These are phyloP conservation scores for Cicer yamashitae DNA, from an alignment of 306 rosid species.

Conservation along the genomic window DNA sequence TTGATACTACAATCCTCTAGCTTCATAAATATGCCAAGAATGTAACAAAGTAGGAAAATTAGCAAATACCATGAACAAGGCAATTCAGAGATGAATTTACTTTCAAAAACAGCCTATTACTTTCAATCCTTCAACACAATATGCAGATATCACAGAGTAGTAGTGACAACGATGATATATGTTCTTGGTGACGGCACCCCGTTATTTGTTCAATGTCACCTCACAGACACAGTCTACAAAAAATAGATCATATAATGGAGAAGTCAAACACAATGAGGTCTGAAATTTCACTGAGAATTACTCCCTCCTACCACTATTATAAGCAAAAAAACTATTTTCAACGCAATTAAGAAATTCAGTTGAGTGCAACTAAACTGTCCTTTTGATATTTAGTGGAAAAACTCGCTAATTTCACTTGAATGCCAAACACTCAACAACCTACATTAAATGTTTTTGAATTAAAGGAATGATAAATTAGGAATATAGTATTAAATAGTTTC, in stretches of 20 bases:
- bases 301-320: too few species aligned
- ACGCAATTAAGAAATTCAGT: too few species aligned
- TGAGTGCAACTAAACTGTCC: too few species aligned
- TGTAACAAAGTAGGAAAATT: conserved; percentile 1
- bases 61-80: not conserved
- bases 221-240: conserved; percentile 33
- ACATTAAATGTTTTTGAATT: too few species aligned
- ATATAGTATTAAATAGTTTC: too few species aligned
- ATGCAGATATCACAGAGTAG: conserved; percentile 18
- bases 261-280: conserved; percentile 5
- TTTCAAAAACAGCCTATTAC: conserved; percentile 22
- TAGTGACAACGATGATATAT: not conserved
- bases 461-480: too few species aligned
- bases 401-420: too few species aligned
- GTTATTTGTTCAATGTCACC: conserved; percentile 34
- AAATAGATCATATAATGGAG: not conserved
- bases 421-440: too few species aligned
- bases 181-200: not conserved
- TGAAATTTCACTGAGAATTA: conserved; percentile 2
- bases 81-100: conserved; percentile 9
- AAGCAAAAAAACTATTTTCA: too few species aligned
- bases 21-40: conserved; percentile 30
- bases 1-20: not conserved
- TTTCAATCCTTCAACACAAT: conserved; percentile 27
- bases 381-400: too few species aligned